These are phyloP conservation scores for Pezicula rhizophila DNA, from an alignment of 2,329 filamentous ascomycete species.

Conservation along the genomic window DNA sequence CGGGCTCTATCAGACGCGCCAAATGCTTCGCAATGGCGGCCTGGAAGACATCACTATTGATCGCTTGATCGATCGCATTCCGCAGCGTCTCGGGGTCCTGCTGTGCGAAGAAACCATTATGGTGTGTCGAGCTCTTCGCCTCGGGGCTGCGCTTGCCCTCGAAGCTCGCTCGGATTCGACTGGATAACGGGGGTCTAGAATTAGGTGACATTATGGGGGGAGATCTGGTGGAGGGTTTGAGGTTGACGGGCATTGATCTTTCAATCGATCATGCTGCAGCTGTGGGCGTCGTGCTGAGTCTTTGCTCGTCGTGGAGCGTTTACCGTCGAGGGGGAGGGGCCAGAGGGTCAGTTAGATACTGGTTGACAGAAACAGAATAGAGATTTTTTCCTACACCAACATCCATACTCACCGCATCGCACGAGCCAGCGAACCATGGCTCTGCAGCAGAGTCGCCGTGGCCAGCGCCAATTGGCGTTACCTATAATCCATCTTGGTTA, in stretches of 20 bases:
- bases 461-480: neutral
- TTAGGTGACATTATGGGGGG: conserved; percentile 15
- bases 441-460: no score
- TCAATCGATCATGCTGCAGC: neutral
- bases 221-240: neutral
- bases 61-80: conserved; percentile 21
- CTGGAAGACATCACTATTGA: conserved; percentile 25
- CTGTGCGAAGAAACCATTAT: conserved; percentile 10
- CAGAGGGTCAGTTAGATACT: no score
- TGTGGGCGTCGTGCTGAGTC: neutral
- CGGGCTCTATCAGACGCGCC: conserved; percentile 24
- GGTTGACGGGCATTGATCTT: neutral
- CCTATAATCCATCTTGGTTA: neutral
- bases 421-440: neutral
- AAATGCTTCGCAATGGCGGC: conserved; percentile 24
- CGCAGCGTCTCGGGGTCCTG: conserved; percentile 22
- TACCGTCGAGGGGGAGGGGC: neutral
- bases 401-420: conserved; percentile 2
- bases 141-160: conserved; percentile 20
- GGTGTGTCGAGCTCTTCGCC: conserved; percentile 6
- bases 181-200: conserved; percentile 25
- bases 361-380: neutral
- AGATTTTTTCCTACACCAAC: conserved; percentile 1
- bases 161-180: conserved; percentile 23
- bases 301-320: neutral